A percentile compares a stretch with the other conserved stretches of the same genome.
Evolutionary conservation across 1,284 basidiomycete species (phyloP).

Genomic region (Phellopilus nigrolimitatus): DNA sequence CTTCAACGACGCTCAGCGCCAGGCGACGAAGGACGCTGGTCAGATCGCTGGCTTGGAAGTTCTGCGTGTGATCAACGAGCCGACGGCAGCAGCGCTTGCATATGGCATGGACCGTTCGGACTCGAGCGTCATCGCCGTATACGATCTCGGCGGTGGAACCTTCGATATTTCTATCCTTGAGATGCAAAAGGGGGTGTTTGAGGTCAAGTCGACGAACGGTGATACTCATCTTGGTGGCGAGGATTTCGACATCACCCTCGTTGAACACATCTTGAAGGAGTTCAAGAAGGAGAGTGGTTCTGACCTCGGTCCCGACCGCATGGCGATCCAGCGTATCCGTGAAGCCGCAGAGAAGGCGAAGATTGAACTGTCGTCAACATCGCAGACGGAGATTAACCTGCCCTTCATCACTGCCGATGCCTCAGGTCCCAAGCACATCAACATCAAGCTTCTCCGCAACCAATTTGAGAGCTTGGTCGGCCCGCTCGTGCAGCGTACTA

Average conservation of each 20-base stretch:
- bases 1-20: slow-evolving; percentile 98
- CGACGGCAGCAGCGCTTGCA: slow-evolving; percentile 94
- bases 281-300: slow-evolving; percentile 93
- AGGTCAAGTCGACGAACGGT: slow-evolving; percentile 99
- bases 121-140: slow-evolving; percentile 90
- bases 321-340: slow-evolving; percentile 99
- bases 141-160: slow-evolving; percentile 92
- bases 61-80: slow-evolving; percentile 98
- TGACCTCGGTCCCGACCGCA: slow-evolving; percentile 81
- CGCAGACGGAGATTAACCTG: slow-evolving; percentile 93
- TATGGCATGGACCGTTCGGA: slow-evolving; percentile 89
- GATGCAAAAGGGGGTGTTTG: slow-evolving; percentile 99
- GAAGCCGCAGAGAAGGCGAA: slow-evolving; percentile 99
- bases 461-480: slow-evolving; percentile 88
- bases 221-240: slow-evolving; percentile 99
- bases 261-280: slow-evolving; percentile 83
- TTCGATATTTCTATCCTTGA: slow-evolving; percentile 98
- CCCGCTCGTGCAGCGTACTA: slow-evolving; percentile 81
- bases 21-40: slow-evolving; percentile 97
- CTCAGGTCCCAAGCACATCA: slow-evolving; percentile 95
- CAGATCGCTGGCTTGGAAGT: slow-evolving; percentile 96
- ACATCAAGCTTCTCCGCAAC: slow-evolving; percentile 82
- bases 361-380: slow-evolving; percentile 92
- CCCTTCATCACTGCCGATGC: slow-evolving; percentile 97
- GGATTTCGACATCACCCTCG: slow-evolving; percentile 92